A percentile compares a stretch with the other conserved stretches of the same genome.
Conservation (phyloP, 208 protist species). For the Acanthamoeba sp. region DNA sequence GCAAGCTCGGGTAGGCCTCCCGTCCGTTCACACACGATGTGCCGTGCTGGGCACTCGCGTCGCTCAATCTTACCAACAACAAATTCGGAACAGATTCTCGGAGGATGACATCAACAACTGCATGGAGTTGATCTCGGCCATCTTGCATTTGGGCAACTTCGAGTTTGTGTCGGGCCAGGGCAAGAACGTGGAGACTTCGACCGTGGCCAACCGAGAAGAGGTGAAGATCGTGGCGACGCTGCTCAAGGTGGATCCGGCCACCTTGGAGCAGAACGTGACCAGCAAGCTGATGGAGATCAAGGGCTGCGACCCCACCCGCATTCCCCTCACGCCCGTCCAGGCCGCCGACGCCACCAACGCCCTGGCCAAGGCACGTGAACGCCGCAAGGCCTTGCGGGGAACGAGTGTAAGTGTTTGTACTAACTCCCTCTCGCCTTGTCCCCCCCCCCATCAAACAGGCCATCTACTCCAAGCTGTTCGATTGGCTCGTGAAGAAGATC, state of each 20-base stretch:
- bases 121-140: constrained; percentile 75
- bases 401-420: too few relatives aligned
- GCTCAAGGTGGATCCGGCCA: constrained; percentile 30
- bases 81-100: constrained; percentile 87
- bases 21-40: too few relatives aligned
- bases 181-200: constrained; percentile 22
- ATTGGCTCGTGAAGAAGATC: constrained; percentile 88
- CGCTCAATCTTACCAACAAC: too few relatives aligned
- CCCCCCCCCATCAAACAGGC: too few relatives aligned
- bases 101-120: constrained; percentile 82
- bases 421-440: too few relatives aligned
- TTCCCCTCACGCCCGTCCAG: constrained; percentile 54
- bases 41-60: too few relatives aligned
- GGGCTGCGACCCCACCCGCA: constrained; percentile 62
- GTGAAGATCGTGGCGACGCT: constrained; percentile 11
- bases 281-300: constrained; percentile 63
- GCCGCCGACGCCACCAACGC: constrained; percentile 83
- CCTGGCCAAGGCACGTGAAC: constrained; percentile 77
- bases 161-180: background rate
- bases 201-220: constrained; percentile 32
- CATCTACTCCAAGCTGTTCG: constrained; percentile 87
- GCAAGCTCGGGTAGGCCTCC: background rate
- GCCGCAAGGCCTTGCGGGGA: too few relatives aligned
- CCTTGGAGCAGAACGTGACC: constrained; percentile 47
- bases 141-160: constrained; percentile 33